Conservation (phyloP, 2,329 filamentous ascomycete species). For the Mollisia scopiformis region DNA sequence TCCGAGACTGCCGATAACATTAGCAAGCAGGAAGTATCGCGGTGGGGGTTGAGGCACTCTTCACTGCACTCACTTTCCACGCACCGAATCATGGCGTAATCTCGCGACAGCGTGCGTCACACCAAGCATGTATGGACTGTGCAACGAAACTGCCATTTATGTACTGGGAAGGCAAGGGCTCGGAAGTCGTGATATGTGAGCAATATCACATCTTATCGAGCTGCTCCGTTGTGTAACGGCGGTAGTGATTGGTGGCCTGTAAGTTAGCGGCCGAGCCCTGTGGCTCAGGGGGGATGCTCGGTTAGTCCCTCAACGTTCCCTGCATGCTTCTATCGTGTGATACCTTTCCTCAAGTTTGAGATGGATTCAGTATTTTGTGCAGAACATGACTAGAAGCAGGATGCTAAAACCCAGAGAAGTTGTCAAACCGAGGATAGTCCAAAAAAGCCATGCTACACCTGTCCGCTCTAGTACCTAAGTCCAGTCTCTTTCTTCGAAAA, state of each 20-base stretch:
- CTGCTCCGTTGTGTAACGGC: too few relatives aligned
- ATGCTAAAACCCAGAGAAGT: too few relatives aligned
- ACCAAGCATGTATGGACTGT: not conserved
- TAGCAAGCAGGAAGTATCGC: not conserved
- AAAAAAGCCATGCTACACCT: too few relatives aligned
- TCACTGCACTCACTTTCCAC: not conserved
- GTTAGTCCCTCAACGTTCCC: too few relatives aligned
- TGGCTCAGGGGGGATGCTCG: not conserved
- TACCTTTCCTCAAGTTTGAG: too few relatives aligned
- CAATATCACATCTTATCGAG: not conserved
- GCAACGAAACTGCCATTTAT: not conserved
- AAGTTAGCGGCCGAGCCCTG: not conserved
- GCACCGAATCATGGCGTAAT: conserved; percentile 2
- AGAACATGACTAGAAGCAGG: too few relatives aligned
- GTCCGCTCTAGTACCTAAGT: too few relatives aligned
- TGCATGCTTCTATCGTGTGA: too few relatives aligned
- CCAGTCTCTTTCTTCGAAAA: too few relatives aligned
- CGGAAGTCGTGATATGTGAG: not conserved
- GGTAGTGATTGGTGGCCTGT: not conserved
- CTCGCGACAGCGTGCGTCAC: not conserved
- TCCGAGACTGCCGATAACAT: too few relatives aligned
- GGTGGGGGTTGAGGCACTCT: not conserved
- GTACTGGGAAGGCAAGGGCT: not conserved
- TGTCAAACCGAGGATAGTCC: too few relatives aligned
- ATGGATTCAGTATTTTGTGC: too few relatives aligned